Conservation (phyloP, 129 eudicot species). For the Tanacetum coccineum region DNA sequence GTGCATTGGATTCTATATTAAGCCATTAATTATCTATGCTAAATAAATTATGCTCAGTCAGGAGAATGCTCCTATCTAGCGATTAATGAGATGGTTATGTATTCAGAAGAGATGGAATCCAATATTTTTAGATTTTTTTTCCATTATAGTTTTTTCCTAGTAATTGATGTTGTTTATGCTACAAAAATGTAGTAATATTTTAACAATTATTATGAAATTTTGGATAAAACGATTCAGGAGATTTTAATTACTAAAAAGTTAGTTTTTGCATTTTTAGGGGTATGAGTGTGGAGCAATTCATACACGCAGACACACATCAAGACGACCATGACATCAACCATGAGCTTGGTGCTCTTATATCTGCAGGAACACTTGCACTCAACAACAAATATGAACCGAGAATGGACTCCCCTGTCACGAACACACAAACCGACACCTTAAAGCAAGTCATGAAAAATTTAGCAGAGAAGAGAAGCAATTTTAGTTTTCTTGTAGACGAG, state of each 20-base stretch:
- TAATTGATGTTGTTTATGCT: not conserved
- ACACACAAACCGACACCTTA: slow-evolving; percentile 29
- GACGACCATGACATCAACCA: slow-evolving; percentile 12
- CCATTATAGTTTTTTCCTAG: too few species aligned
- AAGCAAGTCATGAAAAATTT: slow-evolving; percentile 41
- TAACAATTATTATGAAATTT: too few species aligned
- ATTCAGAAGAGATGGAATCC: too few species aligned
- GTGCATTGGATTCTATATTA: too few species aligned
- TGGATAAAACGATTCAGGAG: too few species aligned
- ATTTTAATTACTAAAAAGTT: not conserved
- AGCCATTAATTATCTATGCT: too few species aligned
- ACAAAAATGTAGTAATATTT: not conserved
- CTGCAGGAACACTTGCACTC: slow-evolving; percentile 30
- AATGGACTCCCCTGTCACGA: slow-evolving; percentile 40
- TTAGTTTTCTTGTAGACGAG: slow-evolving; percentile 42
- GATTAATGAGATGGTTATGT: too few species aligned
- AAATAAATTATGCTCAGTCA: too few species aligned
- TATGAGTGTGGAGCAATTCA: slow-evolving; percentile 20
- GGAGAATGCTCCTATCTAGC: too few species aligned
- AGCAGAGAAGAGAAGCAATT: slow-evolving; percentile 28
- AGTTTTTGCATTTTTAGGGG: slow-evolving; percentile 16
- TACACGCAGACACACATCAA: slow-evolving; percentile 21
- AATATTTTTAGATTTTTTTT: too few species aligned
- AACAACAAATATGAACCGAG: slow-evolving; percentile 27
- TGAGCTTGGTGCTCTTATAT: slow-evolving; percentile 29